These are phyloP conservation scores for Typha latifolia DNA, from an alignment of 176 grass and related monocot genomes.

Conservation along the genomic window DNA sequence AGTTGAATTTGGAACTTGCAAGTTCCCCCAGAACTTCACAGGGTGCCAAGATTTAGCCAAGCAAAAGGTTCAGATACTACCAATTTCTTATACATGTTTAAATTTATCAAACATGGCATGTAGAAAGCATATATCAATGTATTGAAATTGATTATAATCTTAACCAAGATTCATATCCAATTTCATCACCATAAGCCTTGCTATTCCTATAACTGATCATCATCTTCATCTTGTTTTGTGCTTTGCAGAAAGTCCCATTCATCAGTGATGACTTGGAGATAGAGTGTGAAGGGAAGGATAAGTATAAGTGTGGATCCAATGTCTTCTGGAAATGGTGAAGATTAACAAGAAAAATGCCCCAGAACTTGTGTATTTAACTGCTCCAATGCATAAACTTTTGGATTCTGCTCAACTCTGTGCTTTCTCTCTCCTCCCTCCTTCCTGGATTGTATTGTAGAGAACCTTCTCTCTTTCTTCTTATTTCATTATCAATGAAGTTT, in stretches of 20 bases:
- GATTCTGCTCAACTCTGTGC: background rate
- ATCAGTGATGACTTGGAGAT: conserved; percentile 79
- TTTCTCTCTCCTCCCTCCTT: background rate
- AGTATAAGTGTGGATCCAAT: conserved; percentile 98
- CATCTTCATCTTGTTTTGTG: background rate
- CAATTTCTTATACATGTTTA: background rate
- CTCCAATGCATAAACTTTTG: conserved; percentile 1
- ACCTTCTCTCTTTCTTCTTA: background rate
- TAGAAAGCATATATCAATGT: background rate
- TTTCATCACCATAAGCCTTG: background rate
- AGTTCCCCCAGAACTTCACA: conserved; percentile 27
- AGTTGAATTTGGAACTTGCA: background rate
- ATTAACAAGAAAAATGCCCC: background rate
- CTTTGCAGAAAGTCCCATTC: conserved; percentile 87
- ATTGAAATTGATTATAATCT: background rate
- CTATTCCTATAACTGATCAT: background rate
- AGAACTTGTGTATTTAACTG: conserved; percentile 12
- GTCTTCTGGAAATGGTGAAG: conserved; percentile 96
- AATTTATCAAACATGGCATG: too few species aligned
- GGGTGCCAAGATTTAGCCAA: conserved; percentile 97
- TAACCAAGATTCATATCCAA: background rate
- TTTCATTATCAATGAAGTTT: background rate
- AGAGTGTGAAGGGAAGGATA: conserved; percentile 96
- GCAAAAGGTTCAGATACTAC: conserved; percentile 55
- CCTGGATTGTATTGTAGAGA: background rate